Conservation (phyloP, 1,139 yeast genomes). For the Pichia sp. region DNA sequence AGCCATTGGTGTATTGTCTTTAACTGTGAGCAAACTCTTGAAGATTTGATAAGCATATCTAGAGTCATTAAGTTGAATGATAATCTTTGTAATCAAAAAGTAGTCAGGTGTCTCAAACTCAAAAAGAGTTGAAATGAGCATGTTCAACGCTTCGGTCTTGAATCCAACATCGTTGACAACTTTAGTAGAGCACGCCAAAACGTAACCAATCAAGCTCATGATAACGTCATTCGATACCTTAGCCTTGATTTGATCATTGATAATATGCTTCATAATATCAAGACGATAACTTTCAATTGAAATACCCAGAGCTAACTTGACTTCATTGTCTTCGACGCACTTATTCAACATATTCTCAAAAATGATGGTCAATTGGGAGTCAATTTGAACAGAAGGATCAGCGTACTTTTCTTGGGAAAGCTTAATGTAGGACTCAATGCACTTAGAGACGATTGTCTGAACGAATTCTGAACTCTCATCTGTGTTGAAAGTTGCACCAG, state of each 20-base stretch:
- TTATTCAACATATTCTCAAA: constrained; percentile 84
- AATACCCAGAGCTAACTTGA: constrained; percentile 81
- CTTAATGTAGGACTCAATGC: constrained; percentile 75
- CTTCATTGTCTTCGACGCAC: constrained; percentile 66
- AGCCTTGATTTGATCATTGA: constrained; percentile 35
- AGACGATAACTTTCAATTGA: constrained; percentile 83
- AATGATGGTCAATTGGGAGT: constrained; percentile 55
- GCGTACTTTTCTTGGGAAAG: constrained; percentile 50
- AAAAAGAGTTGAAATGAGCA: constrained; percentile 55
- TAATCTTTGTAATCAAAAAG: constrained; percentile 71
- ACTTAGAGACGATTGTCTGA: constrained; percentile 89
- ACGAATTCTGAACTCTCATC: constrained; percentile 74
- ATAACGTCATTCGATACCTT: constrained; percentile 41
- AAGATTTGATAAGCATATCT: constrained; percentile 63
- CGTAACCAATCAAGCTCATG: constrained; percentile 59
- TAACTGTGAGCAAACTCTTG: constrained; percentile 43
- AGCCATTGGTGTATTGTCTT: constrained; percentile 48
- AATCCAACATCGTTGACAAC: constrained; percentile 55
- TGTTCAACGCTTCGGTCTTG: constrained; percentile 55
- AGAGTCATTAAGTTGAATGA: constrained; percentile 80
- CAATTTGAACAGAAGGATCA: constrained; percentile 39
- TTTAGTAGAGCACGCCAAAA: constrained; percentile 65
- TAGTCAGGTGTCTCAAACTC: constrained; percentile 64
- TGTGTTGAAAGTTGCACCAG: constrained; percentile 75
- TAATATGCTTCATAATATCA: constrained; percentile 66